Evolutionary conservation across 2,329 filamentous ascomycete genomes (phyloP).

Genomic region (Claviceps sp.): DNA sequence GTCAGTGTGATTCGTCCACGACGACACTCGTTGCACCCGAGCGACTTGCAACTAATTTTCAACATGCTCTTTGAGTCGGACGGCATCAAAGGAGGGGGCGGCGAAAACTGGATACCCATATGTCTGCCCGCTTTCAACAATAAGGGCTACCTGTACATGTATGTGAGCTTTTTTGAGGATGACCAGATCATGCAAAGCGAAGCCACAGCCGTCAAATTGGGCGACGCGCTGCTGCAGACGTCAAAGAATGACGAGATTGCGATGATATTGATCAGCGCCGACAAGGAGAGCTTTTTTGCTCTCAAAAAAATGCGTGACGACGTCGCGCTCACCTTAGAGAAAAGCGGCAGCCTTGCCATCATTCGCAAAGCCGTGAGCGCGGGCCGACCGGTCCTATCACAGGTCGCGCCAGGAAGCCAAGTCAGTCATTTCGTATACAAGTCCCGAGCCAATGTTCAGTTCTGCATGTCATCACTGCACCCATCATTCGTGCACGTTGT

Average conservation of each 20-base stretch:
- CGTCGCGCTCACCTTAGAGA: conserved; percentile 55
- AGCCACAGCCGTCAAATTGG: conserved; percentile 32
- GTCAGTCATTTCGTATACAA: conserved; percentile 94
- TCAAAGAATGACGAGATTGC: conserved; percentile 64
- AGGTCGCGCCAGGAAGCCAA: conserved; percentile 68
- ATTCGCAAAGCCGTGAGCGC: conserved; percentile 58
- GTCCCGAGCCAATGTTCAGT: conserved; percentile 87
- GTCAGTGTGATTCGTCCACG: conserved; percentile 92
- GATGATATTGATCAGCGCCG: conserved; percentile 79
- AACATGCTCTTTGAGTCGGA: conserved; percentile 98
- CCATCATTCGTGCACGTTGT: conserved; percentile 49
- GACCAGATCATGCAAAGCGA: conserved; percentile 16
- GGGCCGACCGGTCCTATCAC: conserved; percentile 57
- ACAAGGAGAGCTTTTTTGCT: conserved; percentile 88
- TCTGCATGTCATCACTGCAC: conserved; percentile 73
- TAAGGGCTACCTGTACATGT: conserved; percentile 95
- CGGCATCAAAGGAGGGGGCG: conserved; percentile 75
- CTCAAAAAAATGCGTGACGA: conserved; percentile 60
- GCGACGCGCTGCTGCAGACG: conserved; percentile 38
- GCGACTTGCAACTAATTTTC: conserved; percentile 91
- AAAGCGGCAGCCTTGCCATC: conserved; percentile 59
- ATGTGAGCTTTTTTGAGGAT: conserved; percentile 81
- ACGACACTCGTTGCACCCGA: conserved; percentile 88
- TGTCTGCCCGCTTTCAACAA: conserved; percentile 97
- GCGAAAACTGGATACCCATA: conserved; percentile 94